These are phyloP conservation scores for Diaporthe eres DNA, from an alignment of 2,329 filamentous ascomycete species.

Conservation along the genomic window DNA sequence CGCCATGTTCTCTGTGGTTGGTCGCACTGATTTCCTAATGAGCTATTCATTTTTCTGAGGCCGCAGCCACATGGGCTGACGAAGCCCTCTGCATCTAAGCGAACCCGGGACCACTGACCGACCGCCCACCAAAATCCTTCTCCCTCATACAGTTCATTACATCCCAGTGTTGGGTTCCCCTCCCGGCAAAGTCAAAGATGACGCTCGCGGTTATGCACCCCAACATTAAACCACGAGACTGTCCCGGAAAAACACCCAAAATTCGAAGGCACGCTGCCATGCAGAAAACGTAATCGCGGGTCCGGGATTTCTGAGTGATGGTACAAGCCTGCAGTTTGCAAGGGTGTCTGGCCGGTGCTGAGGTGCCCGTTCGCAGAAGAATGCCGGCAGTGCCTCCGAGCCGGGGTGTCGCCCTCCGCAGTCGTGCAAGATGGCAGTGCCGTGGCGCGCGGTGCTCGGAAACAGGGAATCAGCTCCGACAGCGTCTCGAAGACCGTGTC, in stretches of 20 bases:
- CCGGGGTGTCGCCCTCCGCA: background rate
- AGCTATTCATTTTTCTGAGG: background rate
- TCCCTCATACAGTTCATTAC: background rate
- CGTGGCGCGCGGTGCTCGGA: constrained; percentile 11
- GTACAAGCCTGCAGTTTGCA: background rate
- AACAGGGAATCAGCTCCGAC: background rate
- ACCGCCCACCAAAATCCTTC: background rate
- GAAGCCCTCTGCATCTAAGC: background rate
- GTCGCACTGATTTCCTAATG: constrained; percentile 10
- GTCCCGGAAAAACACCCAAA: background rate
- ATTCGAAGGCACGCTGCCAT: background rate
- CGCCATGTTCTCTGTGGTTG: background rate
- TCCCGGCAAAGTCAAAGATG: background rate
- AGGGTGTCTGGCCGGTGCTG: background rate
- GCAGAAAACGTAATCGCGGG: background rate
- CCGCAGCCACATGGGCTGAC: background rate
- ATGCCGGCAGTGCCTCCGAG: constrained; percentile 14
- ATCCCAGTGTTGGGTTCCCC: background rate
- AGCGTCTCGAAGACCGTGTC: constrained; percentile 3
- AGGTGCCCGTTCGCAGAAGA: background rate
- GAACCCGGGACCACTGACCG: background rate
- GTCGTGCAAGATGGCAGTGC: constrained; percentile 9
- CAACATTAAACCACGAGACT: background rate
- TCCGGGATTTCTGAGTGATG: background rate
- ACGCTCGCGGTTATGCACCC: background rate